phyloP scores from a whole-genome alignment of 805 yeast genomes.

The Lipomyces yamadae region DNA sequence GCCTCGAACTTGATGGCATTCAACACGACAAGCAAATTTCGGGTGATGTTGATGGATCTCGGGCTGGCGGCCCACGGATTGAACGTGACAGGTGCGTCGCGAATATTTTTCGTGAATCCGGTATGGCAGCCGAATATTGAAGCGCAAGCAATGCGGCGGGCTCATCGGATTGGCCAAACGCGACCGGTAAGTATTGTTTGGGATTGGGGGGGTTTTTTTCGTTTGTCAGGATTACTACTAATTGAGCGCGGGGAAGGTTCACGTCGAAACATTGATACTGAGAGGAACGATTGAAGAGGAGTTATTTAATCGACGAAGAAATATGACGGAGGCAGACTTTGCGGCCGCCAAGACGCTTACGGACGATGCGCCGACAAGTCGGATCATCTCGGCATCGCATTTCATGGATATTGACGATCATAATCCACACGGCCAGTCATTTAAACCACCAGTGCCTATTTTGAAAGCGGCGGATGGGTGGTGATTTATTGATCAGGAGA shows the following conservation, averaged over 20 bases:
- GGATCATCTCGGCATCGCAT: conserved; percentile 22
- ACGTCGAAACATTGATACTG: conserved; percentile 69
- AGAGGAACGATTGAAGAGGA: conserved; percentile 70
- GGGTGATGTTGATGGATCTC: conserved; percentile 67
- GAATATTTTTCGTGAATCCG: conserved; percentile 72
- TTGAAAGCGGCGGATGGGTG: background rate
- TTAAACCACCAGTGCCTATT: conserved; percentile 1
- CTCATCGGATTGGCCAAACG: conserved; percentile 75
- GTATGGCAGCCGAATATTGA: conserved; percentile 72
- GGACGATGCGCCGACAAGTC: conserved; percentile 32
- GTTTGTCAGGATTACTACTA: too few relatives aligned
- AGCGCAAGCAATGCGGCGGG: conserved; percentile 78
- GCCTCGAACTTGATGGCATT: conserved; percentile 59
- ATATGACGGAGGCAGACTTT: conserved; percentile 33
- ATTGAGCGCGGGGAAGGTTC: background rate
- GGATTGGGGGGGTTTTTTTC: too few relatives aligned
- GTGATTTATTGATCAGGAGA: too few relatives aligned
- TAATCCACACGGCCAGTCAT: conserved; percentile 4
- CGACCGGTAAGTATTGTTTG: conserved; percentile 51
- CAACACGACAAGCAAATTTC: conserved; percentile 53
- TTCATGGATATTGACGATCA: conserved; percentile 18
- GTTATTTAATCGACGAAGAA: conserved; percentile 52
- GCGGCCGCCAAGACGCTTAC: conserved; percentile 30
- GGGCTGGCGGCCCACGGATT: conserved; percentile 71
- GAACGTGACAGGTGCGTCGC: conserved; percentile 68